Percentiles rank a stretch among this genome's conserved stretches.
Evolutionary conservation across 257 asterid species (phyloP).

Genomic region (Fraxinus pennsylvanica): DNA sequence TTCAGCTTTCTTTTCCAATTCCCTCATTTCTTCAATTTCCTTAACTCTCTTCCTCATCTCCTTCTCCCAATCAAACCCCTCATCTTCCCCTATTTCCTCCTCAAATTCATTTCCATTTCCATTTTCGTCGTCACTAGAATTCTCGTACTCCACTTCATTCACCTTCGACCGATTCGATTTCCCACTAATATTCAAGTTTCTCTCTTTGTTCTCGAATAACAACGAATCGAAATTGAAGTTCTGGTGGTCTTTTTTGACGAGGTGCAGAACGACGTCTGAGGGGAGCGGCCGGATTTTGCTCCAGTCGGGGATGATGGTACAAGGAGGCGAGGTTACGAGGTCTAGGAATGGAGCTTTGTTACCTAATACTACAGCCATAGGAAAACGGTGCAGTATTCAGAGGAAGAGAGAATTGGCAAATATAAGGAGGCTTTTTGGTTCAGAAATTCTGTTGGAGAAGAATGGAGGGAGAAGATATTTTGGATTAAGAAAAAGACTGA

Average conservation of each 20-base stretch:
- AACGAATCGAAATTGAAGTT: slow-evolving; percentile 47
- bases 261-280: slow-evolving; percentile 48
- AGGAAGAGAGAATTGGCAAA: slow-evolving; percentile 1
- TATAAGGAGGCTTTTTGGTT: slow-evolving; percentile 25
- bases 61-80: slow-evolving; percentile 69
- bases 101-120: slow-evolving; percentile 63
- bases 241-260: slow-evolving; percentile 56
- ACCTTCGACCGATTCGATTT: slow-evolving; percentile 58
- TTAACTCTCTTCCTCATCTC: slow-evolving; percentile 86
- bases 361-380: slow-evolving; percentile 66
- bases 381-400: slow-evolving; percentile 31
- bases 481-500: slow-evolving; percentile 29
- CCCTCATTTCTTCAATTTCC: slow-evolving; percentile 83
- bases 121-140: slow-evolving; percentile 79
- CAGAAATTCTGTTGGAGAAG: slow-evolving; percentile 15
- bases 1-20: slow-evolving; percentile 85
- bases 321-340: slow-evolving; percentile 53
- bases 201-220: slow-evolving; percentile 52
- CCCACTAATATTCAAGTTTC: slow-evolving; percentile 34
- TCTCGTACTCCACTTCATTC: slow-evolving; percentile 71
- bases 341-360: slow-evolving; percentile 65
- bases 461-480: slow-evolving; percentile 40
- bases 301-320: slow-evolving; percentile 34
- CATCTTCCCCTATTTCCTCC: slow-evolving; percentile 53
- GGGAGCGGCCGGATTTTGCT: slow-evolving; percentile 37